Evolutionary conservation across 352 stramenopile genomes (phyloP), one percentile per base, ranked within the genome.

Genomic region (Phytophthora kernoviae): DNA sequence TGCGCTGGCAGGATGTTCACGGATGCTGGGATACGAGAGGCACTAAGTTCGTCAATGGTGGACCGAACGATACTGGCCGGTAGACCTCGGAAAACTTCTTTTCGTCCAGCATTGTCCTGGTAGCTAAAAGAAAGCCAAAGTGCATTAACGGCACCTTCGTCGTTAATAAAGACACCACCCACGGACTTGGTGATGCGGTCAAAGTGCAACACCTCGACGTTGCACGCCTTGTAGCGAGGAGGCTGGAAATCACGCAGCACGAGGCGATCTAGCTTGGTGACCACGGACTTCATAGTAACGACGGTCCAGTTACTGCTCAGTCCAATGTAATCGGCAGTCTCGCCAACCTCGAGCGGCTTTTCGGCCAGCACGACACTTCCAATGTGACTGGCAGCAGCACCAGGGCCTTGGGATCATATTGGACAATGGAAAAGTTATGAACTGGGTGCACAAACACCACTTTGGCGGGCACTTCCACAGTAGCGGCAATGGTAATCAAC

Each of bases 391-490:
- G 80, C 83, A n/a, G 79, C 81, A 30, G 73, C 68, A 4, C 86
- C 84, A 95, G 66, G 12, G 81, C 55, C 34, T 72, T 84, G 2
- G 90, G 82, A 51, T 98, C 84, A 56, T 97, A 97, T 65, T 96
- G 77, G 4, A 98, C 76, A 40, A 98, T 85, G 12, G 85, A 82
- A 40, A 94, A 96, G 62, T 98, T 97, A 73, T 97, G 88, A 11
- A 96, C 75, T n/a, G 93, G 93, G 56, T 98, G 93, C 17, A 97
- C 86, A 54, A 97, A 97, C 12, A 96, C 77, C 1, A 96, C 82
- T 55, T 88, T 91, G 4, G 81, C 90, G 0, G 86, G 81, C 14
- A 96, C 74, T 65, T 98, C 90, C 26, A 97, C 80, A 0, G 80
- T 94, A 34, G 88, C 91, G 12, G 87, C 89, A 43, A 98, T 87